These are phyloP conservation scores for Apiotrichum brassicae DNA, from an alignment of 1,284 basidiomycete genomes.

Conservation along the genomic window DNA sequence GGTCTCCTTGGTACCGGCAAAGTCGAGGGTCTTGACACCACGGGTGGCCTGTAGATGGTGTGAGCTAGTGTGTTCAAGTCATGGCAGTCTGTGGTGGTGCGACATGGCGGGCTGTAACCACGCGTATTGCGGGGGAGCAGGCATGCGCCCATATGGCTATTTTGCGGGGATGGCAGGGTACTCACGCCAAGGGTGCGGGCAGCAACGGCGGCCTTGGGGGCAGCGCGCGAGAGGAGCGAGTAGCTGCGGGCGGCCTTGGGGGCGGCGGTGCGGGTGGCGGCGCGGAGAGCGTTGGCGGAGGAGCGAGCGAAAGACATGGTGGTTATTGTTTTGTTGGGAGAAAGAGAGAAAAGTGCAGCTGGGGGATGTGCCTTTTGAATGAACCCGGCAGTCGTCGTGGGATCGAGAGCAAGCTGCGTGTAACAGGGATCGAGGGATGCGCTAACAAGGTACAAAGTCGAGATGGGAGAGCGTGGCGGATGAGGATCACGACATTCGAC, in stretches of 20 bases:
- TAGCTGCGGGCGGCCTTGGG: conserved; percentile 54
- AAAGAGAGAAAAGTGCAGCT: conserved; percentile 1
- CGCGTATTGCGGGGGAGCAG: background rate
- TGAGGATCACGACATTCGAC: too few relatives aligned
- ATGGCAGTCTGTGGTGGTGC: too few relatives aligned
- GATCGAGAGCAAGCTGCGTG: too few relatives aligned
- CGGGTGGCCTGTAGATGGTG: conserved; percentile 49
- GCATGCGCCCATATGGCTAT: too few relatives aligned
- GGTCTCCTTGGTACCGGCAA: conserved; percentile 89
- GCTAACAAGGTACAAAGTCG: too few relatives aligned
- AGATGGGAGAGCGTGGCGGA: too few relatives aligned
- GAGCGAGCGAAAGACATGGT: conserved; percentile 43
- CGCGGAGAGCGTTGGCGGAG: conserved; percentile 43
- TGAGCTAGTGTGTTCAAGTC: background rate
- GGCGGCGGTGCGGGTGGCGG: conserved; percentile 47
- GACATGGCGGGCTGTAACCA: too few relatives aligned
- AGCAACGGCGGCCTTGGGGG: conserved; percentile 40
- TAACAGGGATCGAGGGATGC: too few relatives aligned
- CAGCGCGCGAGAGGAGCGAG: conserved; percentile 61
- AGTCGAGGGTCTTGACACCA: conserved; percentile 95
- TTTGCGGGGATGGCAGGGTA: conserved; percentile 4
- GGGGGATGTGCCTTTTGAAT: background rate
- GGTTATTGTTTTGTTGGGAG: background rate
- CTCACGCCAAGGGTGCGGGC: conserved; percentile 42
- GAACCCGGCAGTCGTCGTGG: too few relatives aligned